Conservation (phyloP, 495 filamentous ascomycete genomes). For the Jackrogersella multiformis region DNA sequence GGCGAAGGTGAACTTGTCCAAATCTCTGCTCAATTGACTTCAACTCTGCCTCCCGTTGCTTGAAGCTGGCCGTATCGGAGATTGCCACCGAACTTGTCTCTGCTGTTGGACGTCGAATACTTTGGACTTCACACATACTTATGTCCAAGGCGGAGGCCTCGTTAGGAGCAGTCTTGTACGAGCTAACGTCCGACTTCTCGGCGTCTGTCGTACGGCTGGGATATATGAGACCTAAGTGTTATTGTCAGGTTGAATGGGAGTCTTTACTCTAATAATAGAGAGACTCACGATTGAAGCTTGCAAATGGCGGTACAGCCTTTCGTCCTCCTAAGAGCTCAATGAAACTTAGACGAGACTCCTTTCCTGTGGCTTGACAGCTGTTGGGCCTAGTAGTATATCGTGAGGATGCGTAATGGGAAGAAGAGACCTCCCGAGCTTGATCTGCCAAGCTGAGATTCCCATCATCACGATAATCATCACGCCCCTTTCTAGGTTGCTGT, state of each 20-base stretch:
- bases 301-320: slow-evolving; percentile 21
- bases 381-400: slow-evolving; percentile 39
- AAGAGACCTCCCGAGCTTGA: slow-evolving; percentile 26
- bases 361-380: slow-evolving; percentile 32
- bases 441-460: neutral
- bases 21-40: slow-evolving; percentile 48
- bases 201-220: slow-evolving; percentile 39
- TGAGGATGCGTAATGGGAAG: slow-evolving; percentile 40
- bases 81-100: slow-evolving; percentile 26
- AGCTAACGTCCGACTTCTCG: slow-evolving; percentile 44
- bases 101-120: neutral
- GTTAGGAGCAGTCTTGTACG: slow-evolving; percentile 43
- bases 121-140: slow-evolving; percentile 7
- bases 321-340: slow-evolving; percentile 28
- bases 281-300: slow-evolving; percentile 35
- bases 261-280: neutral
- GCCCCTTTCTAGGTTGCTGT: neutral
- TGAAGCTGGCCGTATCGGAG: slow-evolving; percentile 39
- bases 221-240: slow-evolving; percentile 24
- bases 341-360: slow-evolving; percentile 30
- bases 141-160: slow-evolving; percentile 29
- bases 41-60: slow-evolving; percentile 40
- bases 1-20: slow-evolving; percentile 41
- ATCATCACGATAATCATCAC: neutral
- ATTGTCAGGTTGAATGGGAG: slow-evolving; percentile 10